These are phyloP conservation scores for Colletotrichum sublineola DNA, from an alignment of 2,329 filamentous ascomycete genomes.

Conservation along the genomic window DNA sequence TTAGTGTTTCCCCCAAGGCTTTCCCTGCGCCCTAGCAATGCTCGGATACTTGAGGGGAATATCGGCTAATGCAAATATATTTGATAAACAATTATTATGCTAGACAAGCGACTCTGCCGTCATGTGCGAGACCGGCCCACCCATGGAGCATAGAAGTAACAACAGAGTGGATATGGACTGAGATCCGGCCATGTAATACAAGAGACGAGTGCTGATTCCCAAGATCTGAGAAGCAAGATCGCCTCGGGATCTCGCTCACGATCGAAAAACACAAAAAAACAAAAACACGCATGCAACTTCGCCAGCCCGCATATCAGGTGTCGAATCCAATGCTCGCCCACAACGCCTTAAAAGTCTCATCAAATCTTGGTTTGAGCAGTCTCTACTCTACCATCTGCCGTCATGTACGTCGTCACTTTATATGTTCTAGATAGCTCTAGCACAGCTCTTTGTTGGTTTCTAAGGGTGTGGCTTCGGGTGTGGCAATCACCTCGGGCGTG, in stretches of 20 bases:
- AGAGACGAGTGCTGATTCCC: neutral
- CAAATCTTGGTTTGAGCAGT: neutral
- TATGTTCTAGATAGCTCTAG: constrained; percentile 16
- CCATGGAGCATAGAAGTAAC: neutral
- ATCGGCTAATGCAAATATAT: neutral
- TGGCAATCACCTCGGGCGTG: constrained; percentile 42
- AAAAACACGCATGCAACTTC: neutral
- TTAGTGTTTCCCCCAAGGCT: too few relatives aligned
- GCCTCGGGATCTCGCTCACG: constrained; percentile 2
- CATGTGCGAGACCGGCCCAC: constrained; percentile 7
- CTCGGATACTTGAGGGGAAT: neutral
- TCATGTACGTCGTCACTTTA: constrained; percentile 21
- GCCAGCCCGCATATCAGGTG: neutral
- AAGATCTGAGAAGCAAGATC: neutral
- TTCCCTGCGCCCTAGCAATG: neutral
- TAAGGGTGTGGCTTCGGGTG: constrained; percentile 50
- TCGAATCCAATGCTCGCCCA: neutral
- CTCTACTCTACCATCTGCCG: constrained; percentile 22
- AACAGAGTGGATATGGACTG: neutral
- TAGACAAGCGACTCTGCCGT: neutral
- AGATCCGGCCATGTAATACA: constrained; percentile 5
- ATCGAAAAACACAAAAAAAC: neutral
- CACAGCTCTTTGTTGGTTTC: constrained; percentile 47
- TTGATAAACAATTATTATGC: neutral
- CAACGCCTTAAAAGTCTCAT: constrained; percentile 14